phyloP scores from a whole-genome alignment of 2,329 filamentous ascomycete species.

The Dissoconium aciculare region DNA sequence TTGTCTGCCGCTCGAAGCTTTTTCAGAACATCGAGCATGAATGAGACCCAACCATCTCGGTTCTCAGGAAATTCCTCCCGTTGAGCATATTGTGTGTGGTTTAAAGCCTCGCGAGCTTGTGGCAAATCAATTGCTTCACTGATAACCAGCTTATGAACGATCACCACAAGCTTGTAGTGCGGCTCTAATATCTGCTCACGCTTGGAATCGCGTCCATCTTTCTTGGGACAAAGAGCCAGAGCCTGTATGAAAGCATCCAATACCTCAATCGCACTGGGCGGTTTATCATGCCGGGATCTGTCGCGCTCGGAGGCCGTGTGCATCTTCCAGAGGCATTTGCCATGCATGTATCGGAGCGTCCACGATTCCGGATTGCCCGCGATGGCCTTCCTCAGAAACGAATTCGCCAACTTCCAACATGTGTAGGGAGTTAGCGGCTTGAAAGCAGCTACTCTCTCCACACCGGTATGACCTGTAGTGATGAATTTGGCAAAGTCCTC shows the following conservation, averaged over 20 bases:
- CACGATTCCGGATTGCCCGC: constrained; percentile 45
- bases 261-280: constrained; percentile 31
- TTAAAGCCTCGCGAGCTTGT: constrained; percentile 36
- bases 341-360: constrained; percentile 54
- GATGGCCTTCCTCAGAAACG: constrained; percentile 45
- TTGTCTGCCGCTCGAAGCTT: constrained; percentile 59
- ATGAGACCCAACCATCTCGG: constrained; percentile 41
- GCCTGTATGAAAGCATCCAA: constrained; percentile 44
- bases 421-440: constrained; percentile 42
- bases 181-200: constrained; percentile 74
- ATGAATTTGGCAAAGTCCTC: constrained; percentile 47
- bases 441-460: constrained; percentile 45
- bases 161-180: constrained; percentile 76
- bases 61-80: constrained; percentile 34
- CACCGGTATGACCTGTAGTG: constrained; percentile 31
- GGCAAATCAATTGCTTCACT: constrained; percentile 26
- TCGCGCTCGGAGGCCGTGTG: constrained; percentile 28
- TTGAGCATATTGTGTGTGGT: constrained; percentile 40
- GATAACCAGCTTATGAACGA: constrained; percentile 66
- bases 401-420: constrained; percentile 50
- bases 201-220: constrained; percentile 41
- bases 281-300: constrained; percentile 9
- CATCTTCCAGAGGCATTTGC: constrained; percentile 62
- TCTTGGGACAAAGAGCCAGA: constrained; percentile 42
- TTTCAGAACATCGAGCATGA: constrained; percentile 48